Evolutionary conservation across 495 filamentous ascomycete species (phyloP), one percentile per base, ranked within the genome.

Genomic region (Aspergillus sclerotiicarbonarius): DNA sequence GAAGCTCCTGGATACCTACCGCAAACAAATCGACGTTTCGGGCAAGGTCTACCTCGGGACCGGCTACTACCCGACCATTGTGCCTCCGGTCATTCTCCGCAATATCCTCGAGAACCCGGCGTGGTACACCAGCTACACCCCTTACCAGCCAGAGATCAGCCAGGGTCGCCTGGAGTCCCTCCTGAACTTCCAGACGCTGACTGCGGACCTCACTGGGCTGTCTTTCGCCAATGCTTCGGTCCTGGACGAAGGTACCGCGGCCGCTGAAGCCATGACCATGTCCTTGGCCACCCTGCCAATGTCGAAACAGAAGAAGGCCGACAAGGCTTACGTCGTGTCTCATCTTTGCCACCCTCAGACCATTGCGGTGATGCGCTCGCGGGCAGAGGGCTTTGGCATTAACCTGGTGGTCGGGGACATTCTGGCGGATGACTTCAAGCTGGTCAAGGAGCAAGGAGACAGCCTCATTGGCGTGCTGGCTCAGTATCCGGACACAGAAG

Each of bases 61-160:
- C 47, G 94, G 94, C 43, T 98, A 98, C 80, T 88, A 90, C 55
- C 89, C 85, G 13, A 93, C 94, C 39, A 82, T 85, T 62, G 87
- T 90, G 1, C 94, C 94, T 16, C 87, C 90, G 53, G 94, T 98
- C 32, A 96, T 98, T 68, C 90, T 95, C 74, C 82, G 94, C 64
- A 98, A 98, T 70, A 82, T 98, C 8, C 77, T 98, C 31, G 93
- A 98, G 80, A 90, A 86, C 65, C 94, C 94, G 1, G 95, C 87
- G 15, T 98, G 94, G 94, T 98, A 98, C 73, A 98, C 94, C 41
- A 97, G 92, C 70, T 98, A 98, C 69, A 98, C 94, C 0, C 94
- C 94, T 25, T 98, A 98, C 72, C 94, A 98, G 71, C 92, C 94
- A 3, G 94, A 98, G 75, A 98, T 98, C 78, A 96, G 91, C 66